Conservation (phyloP, 495 filamentous ascomycete genomes). For the Hypoxylon lienhwacheense region DNA sequence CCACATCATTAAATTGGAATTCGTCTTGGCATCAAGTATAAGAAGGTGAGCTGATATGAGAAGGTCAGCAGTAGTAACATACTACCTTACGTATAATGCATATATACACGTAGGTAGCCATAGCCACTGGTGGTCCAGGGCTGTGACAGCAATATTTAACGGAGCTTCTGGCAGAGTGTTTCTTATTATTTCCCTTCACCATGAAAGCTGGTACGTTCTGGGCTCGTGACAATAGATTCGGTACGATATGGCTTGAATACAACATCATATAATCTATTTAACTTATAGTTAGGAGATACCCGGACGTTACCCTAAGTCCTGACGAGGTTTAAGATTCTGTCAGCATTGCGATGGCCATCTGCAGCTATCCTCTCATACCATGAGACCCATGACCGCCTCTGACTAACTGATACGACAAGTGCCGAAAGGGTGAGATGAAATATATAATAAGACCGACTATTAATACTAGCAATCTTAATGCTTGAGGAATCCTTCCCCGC, state of each 20-base stretch:
- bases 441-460: conserved; percentile 9
- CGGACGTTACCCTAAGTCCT: conserved; percentile 22
- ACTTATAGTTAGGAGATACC: conserved; percentile 22
- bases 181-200: conserved; percentile 9
- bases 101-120: too few species aligned
- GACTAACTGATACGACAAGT: conserved; percentile 9
- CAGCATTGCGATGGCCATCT: conserved; percentile 11
- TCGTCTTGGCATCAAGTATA: conserved; percentile 19
- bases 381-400: conserved; percentile 6
- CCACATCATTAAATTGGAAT: conserved; percentile 16
- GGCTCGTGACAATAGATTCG: conserved; percentile 20
- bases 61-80: not conserved
- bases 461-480: conserved; percentile 21
- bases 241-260: conserved; percentile 21
- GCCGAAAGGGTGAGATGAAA: conserved; percentile 3
- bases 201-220: conserved; percentile 3
- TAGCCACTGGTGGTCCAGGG: conserved; percentile 16
- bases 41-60: conserved; percentile 15
- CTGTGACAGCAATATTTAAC: conserved; percentile 11
- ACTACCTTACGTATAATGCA: not conserved
- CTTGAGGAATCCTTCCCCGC: conserved; percentile 25
- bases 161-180: conserved; percentile 2
- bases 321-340: conserved; percentile 15
- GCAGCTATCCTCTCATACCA: conserved; percentile 10
- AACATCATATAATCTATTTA: conserved; percentile 18